These are phyloP conservation scores for Porcisia deanei DNA, from an alignment of 208 protist species.

Conservation along the genomic window DNA sequence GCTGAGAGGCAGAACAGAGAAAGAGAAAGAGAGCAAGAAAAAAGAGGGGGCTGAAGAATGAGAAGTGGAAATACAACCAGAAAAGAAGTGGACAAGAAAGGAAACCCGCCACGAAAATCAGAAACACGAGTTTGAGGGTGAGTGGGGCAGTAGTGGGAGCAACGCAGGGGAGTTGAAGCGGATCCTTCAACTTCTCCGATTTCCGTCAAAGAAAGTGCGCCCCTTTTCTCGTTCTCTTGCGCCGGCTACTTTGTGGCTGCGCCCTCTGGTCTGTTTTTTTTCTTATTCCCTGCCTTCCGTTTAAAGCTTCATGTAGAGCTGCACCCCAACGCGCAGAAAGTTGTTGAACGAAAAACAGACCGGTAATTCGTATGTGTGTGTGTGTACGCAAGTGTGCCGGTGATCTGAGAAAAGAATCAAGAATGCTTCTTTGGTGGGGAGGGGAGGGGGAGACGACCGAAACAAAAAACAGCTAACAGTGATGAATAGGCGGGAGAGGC, in stretches of 20 bases:
- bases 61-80: no score
- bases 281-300: background rate
- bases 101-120: background rate
- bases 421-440: background rate
- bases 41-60: background rate
- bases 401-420: background rate
- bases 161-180: background rate
- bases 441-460: background rate
- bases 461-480: background rate
- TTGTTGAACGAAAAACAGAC: background rate
- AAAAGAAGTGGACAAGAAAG: no score
- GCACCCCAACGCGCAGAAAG: background rate
- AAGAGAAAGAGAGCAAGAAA: background rate
- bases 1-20: background rate
- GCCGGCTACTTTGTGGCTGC: background rate
- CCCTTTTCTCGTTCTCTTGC: constrained; percentile 6
- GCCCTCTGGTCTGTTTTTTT: background rate
- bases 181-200: background rate
- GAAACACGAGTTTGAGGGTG: background rate
- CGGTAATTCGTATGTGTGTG: background rate
- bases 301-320: background rate
- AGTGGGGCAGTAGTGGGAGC: background rate
- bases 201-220: background rate
- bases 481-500: background rate
- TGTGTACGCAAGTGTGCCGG: background rate